Percentiles rank a stretch among this genome's conserved stretches.
These are phyloP conservation scores for Thalassiosira pacifica DNA, from an alignment of 352 stramenopile species.

Conservation along the genomic window DNA sequence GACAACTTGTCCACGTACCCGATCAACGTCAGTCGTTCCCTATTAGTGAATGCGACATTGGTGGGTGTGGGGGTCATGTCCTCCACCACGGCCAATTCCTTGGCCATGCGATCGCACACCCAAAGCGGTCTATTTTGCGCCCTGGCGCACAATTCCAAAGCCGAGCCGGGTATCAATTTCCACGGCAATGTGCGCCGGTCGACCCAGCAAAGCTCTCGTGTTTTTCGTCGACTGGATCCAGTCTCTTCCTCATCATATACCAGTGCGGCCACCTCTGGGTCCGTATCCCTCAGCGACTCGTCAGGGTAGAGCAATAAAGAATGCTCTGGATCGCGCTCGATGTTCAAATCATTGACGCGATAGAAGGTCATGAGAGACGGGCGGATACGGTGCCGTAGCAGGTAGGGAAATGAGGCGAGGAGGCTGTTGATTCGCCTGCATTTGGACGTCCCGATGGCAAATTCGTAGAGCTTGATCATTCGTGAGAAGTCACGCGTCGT, in stretches of 20 bases:
- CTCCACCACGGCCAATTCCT: conserved; percentile 76
- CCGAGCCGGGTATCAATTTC: conserved; percentile 71
- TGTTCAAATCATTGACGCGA: conserved; percentile 71
- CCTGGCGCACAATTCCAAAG: conserved; percentile 73
- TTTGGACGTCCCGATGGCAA: conserved; percentile 80
- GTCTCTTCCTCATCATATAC: conserved; percentile 80
- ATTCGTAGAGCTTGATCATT: conserved; percentile 84
- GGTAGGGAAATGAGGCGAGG: conserved; percentile 85
- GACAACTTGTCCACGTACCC: conserved; percentile 84
- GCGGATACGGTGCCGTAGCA: conserved; percentile 82
- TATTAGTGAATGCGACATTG: conserved; percentile 85
- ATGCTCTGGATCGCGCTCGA: conserved; percentile 77
- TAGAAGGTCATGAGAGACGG: conserved; percentile 75
- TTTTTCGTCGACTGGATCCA: conserved; percentile 70
- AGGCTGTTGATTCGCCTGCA: conserved; percentile 71
- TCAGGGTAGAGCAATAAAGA: conserved; percentile 84
- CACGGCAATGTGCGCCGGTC: conserved; percentile 83
- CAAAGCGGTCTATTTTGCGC: conserved; percentile 85
- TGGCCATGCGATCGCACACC: conserved; percentile 84
- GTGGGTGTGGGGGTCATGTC: conserved; percentile 64
- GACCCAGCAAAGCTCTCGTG: conserved; percentile 80
- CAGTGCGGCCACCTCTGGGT: conserved; percentile 72
- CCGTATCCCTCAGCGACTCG: conserved; percentile 64
- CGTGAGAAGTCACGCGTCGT: conserved; percentile 78
- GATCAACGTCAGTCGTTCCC: conserved; percentile 87